Conservation (phyloP, 371 early-diverging fungal genomes). For the Conidiobolus incongruus region DNA sequence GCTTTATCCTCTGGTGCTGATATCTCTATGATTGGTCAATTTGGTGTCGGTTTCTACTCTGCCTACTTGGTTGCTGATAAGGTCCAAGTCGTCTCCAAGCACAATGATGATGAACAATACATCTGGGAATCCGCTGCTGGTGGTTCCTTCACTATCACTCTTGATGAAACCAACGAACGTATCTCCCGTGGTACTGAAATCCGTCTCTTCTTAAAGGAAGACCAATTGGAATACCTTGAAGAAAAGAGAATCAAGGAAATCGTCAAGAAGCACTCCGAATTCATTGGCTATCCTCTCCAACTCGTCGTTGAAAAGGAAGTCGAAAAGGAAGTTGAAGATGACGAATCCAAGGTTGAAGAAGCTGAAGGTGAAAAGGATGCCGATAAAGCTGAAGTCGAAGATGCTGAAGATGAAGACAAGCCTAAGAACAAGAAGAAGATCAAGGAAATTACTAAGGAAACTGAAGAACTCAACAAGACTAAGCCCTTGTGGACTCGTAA, state of each 20-base stretch:
- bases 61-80: slow-evolving; percentile 73
- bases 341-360: slow-evolving; percentile 47
- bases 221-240: slow-evolving; percentile 24
- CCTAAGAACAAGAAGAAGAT: slow-evolving; percentile 42
- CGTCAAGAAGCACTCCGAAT: slow-evolving; percentile 62
- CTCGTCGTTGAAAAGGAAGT: slow-evolving; percentile 37
- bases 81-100: slow-evolving; percentile 79
- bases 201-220: slow-evolving; percentile 69
- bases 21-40: slow-evolving; percentile 68
- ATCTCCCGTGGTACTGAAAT: slow-evolving; percentile 75
- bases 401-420: slow-evolving; percentile 35
- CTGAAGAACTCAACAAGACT: slow-evolving; percentile 78
- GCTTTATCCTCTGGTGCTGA: slow-evolving; percentile 21
- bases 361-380: slow-evolving; percentile 31
- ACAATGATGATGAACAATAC: slow-evolving; percentile 43
- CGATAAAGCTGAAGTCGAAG: slow-evolving; percentile 44
- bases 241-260: slow-evolving; percentile 29
- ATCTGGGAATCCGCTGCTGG: slow-evolving; percentile 50
- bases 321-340: slow-evolving; percentile 34
- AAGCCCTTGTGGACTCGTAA: slow-evolving; percentile 91
- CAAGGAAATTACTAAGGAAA: slow-evolving; percentile 55
- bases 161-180: slow-evolving; percentile 63
- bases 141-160: slow-evolving; percentile 44
- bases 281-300: slow-evolving; percentile 48
- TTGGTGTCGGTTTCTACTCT: slow-evolving; percentile 86